Evolutionary conservation across 2,329 filamentous ascomycete species (phyloP).

Genomic region (Colletotrichum sublineola): DNA sequence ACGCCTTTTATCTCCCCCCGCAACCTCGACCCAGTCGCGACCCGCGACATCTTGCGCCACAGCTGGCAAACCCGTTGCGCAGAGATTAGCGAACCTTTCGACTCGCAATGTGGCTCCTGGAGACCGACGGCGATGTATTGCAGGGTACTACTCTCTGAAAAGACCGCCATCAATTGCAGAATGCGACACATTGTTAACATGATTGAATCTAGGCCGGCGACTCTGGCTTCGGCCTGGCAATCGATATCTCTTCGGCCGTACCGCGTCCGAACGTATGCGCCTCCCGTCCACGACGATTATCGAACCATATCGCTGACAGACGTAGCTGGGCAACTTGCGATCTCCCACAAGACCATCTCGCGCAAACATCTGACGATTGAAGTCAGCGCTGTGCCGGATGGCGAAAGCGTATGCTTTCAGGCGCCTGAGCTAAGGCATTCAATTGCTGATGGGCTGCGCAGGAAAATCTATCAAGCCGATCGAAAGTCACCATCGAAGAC

Average conservation of each 20-base stretch:
- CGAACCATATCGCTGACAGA: constrained; percentile 23
- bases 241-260: constrained; percentile 87
- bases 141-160: constrained; percentile 52
- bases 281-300: background rate
- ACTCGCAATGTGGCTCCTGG: constrained; percentile 74
- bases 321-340: constrained; percentile 74
- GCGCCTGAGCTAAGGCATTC: background rate
- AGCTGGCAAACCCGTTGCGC: background rate
- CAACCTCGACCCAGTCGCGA: constrained; percentile 23
- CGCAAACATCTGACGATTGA: constrained; percentile 87
- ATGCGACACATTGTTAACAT: constrained; percentile 31
- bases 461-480: constrained; percentile 74
- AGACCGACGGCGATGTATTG: constrained; percentile 68
- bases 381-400: constrained; percentile 74
- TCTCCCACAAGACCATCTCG: constrained; percentile 87
- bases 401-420: constrained; percentile 70
- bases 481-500: constrained; percentile 81
- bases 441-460: constrained; percentile 47
- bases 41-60: background rate
- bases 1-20: constrained; percentile 34
- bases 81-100: constrained; percentile 1
- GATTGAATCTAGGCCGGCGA: constrained; percentile 56
- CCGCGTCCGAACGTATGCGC: constrained; percentile 71
- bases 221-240: constrained; percentile 90
- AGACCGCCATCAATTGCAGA: background rate